Base-by-base conservation (phyloP, 2,329 filamentous ascomycete species). In the Blastomyces gilchristii region DNA sequence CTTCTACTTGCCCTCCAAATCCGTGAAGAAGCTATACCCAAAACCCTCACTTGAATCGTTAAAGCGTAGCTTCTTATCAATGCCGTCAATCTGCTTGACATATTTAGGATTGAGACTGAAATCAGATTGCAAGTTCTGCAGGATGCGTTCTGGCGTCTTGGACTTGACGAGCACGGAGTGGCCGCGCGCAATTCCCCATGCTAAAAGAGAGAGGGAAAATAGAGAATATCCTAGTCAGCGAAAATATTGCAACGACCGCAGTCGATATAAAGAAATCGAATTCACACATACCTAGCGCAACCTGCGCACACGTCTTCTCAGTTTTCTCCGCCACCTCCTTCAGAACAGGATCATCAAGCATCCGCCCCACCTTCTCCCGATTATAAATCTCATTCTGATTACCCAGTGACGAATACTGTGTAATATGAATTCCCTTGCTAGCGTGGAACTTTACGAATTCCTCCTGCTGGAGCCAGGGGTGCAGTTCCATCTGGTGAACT, bases 11-110 rank as follows among this genome's bases (percentile, higher is more conserved):
- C 84, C 84, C 61, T 87, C 85, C 62, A 87, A 68, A 71, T 85
- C 84, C 1, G 70, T 67, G 67, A 83, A 87, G 67, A 86, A 85
- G 8, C 83, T 75, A 72, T 80, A 83, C 2, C 82, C 80, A 74
- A 87, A 87, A 28, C 73, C 75, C 7, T 69, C 74, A 53, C 78
- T 82, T 4, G 83, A 79, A 70, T 87, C 84, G 63, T 86, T 87
- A 69, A 87, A 86, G 52, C 85, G 76, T 67, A 85, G 56, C 73
- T 86, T 86, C 74, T 81, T 84, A 69, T 87, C 83, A 25, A 87
- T 75, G 0, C 65, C 69, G 49, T 78, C 75, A 60, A 85, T 82
- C 73, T 80, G 82, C 69, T 81, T 73, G 68, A 87, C 73, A 68
- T 89, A 86, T 60, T 82, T 81, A 0, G 71, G 68, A 1, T 79